Evolutionary conservation across 108 stramenopile species (phyloP), one percentile per base, ranked within the genome.

Genomic region (Pseudonitzschia multiseries): DNA sequence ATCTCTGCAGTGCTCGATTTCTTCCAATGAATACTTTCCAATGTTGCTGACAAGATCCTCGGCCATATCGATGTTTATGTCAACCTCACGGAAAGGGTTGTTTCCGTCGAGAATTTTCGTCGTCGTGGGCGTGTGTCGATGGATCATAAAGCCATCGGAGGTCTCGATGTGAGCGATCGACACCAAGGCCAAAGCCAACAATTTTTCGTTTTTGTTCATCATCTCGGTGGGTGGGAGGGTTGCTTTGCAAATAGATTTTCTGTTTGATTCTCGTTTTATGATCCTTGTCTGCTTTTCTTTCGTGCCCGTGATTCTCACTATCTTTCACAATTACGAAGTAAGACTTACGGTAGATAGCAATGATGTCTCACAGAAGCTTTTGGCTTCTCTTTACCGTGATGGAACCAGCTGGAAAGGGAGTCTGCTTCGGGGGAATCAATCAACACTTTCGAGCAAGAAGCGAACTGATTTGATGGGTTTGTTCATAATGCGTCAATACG

Each of bases 21-120:
- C 76, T 6, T 70, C 59, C 33, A 71, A 69, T 22, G 63, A 28
- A 41, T 68, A 77, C 31, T 71, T 71, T 26, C 76, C 76, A 77
- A 77, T 65, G n/a, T 70, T 62, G n/a, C 54, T 59, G 63, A 69
- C 70, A 20, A 50, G 71, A 26, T 77, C 76, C 48, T 67, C 24
- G 0, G 60, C 73, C n/a, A 26, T 2, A 18, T 42, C 57, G 26
- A 59, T 60, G 36, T 71, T 21, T 43, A 53, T 17, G 40, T 72
- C 44, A 21, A 67, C 18, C 15, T 67, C 66, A 4, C 44, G 66
- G 28, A 67, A 67, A 48, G 66, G 44, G 48, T 67, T 29, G 33
- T 5, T 62, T 40, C 13, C 61, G 17, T 33, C 61, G 32, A 62
- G 40, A 62, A 18, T 24, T 17, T 21, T 62, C 33, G 36, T 14